Evolutionary conservation across 2,329 filamentous ascomycete species (phyloP).

Genomic region (Clonostachys solani): DNA sequence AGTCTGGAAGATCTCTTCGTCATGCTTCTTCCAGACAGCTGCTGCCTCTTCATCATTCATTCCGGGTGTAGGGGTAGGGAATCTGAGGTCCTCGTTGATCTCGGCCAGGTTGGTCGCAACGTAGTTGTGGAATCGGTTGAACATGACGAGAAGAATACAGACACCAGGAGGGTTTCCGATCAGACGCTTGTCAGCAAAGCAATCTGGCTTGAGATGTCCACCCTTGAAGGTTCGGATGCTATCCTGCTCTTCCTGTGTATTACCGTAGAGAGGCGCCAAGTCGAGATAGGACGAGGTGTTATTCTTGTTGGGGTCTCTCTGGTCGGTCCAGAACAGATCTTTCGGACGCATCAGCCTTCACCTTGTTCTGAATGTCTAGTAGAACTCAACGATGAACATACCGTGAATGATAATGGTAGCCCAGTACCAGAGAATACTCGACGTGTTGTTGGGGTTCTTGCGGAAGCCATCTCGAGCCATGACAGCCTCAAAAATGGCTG

Average conservation of each 20-base stretch:
- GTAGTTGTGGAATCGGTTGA: constrained; percentile 84
- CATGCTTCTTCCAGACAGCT: constrained; percentile 61
- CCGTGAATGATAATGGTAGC: constrained; percentile 71
- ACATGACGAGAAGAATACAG: constrained; percentile 70
- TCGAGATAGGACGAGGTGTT: constrained; percentile 71
- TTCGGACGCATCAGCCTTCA: neutral
- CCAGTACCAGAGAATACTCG: constrained; percentile 69
- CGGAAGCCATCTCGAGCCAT: constrained; percentile 48
- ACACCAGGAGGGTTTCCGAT: constrained; percentile 70
- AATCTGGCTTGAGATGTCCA: constrained; percentile 69
- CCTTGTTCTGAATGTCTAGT: neutral
- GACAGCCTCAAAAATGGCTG: constrained; percentile 56
- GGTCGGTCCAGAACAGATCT: constrained; percentile 70
- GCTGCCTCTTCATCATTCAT: constrained; percentile 43
- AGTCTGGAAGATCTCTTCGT: constrained; percentile 77
- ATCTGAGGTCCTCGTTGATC: constrained; percentile 84
- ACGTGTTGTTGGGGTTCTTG: constrained; percentile 67
- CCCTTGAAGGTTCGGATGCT: constrained; percentile 65
- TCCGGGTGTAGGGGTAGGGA: constrained; percentile 56
- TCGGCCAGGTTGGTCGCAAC: constrained; percentile 71
- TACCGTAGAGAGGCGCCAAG: constrained; percentile 67
- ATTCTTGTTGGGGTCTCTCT: constrained; percentile 52
- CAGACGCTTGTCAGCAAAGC: constrained; percentile 67
- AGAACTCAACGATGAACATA: constrained; percentile 16
- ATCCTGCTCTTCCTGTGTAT: constrained; percentile 62